A percentile compares a stretch with the other conserved stretches of the same genome.
Conservation (phyloP, 352 stramenopile genomes). For the Phytophthora cajani region DNA sequence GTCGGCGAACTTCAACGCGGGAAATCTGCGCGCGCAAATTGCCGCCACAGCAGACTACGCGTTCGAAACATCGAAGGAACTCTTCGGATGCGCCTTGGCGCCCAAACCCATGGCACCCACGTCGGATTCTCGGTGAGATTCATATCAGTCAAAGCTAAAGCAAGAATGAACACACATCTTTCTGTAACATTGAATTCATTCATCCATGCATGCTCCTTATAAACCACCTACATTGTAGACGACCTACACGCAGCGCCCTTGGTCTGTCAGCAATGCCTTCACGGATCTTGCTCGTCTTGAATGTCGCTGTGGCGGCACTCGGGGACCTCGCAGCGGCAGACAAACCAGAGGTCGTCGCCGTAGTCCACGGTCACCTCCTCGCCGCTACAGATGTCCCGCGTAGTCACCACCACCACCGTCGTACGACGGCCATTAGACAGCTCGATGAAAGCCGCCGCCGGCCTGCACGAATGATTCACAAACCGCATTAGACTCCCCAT, state of each 20-base stretch:
- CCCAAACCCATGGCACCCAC: not conserved
- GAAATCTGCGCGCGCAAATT: not conserved
- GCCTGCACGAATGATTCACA: not conserved
- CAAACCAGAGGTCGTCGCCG: not conserved
- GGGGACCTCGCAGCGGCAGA: not conserved
- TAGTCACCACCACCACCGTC: not conserved
- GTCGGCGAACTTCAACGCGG: not conserved
- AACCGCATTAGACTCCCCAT: not conserved
- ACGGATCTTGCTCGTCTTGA: not conserved
- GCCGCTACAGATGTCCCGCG: not conserved
- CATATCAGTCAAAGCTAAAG: not conserved
- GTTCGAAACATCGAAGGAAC: not conserved
- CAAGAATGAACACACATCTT: not conserved
- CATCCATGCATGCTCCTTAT: not conserved
- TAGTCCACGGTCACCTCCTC: not conserved
- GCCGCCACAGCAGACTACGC: not conserved
- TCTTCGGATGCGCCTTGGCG: not conserved
- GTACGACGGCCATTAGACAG: not conserved
- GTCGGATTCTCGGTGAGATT: too few relatives aligned
- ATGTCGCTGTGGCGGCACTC: not conserved
- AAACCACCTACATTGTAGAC: not conserved
- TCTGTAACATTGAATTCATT: not conserved
- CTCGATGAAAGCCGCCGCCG: not conserved
- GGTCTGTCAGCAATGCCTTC: not conserved
- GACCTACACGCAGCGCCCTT: not conserved